phyloP scores from a whole-genome alignment of 768 basidiomycete species.

The Inosperma sp. region DNA sequence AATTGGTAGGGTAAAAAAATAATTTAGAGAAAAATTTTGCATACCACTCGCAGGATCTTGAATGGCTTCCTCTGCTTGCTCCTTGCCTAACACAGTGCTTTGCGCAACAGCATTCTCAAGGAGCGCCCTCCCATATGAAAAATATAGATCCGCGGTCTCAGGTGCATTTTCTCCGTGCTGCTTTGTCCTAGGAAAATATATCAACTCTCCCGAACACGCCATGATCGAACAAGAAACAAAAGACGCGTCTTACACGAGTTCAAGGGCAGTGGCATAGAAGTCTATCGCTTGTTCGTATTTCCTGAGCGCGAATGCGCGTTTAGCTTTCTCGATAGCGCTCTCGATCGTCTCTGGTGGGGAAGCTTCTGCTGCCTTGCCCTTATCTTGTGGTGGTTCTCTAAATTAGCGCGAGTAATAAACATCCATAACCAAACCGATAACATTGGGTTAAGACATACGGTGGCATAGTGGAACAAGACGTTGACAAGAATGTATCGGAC shows the following conservation, averaged over 20 bases:
- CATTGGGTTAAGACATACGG: constrained; percentile 21
- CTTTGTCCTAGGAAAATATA: constrained; percentile 48
- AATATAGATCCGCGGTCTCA: constrained; percentile 82
- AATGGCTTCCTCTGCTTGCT: constrained; percentile 55
- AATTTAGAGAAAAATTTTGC: constrained; percentile 4
- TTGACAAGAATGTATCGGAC: too few relatives aligned
- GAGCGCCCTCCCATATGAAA: constrained; percentile 88
- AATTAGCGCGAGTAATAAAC: background rate
- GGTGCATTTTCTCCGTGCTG: constrained; percentile 76
- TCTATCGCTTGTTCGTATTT: constrained; percentile 86
- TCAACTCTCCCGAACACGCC: constrained; percentile 4
- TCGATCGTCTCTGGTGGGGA: constrained; percentile 38
- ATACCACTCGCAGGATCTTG: constrained; percentile 39
- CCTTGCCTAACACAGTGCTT: constrained; percentile 84
- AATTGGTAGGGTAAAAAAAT: constrained; percentile 8
- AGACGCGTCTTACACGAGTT: constrained; percentile 64
- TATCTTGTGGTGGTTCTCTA: constrained; percentile 11
- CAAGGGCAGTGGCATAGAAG: constrained; percentile 78
- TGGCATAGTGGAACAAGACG: constrained; percentile 20
- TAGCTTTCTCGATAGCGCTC: constrained; percentile 67
- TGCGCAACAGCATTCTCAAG: constrained; percentile 89
- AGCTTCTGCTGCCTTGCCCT: constrained; percentile 9
- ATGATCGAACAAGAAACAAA: constrained; percentile 6
- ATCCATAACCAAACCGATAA: background rate
- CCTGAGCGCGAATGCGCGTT: constrained; percentile 83